Evolutionary conservation across 345 rosid species (phyloP), one percentile per base, ranked within the genome.

Genomic region (Bruguiera gymnorhiza): DNA sequence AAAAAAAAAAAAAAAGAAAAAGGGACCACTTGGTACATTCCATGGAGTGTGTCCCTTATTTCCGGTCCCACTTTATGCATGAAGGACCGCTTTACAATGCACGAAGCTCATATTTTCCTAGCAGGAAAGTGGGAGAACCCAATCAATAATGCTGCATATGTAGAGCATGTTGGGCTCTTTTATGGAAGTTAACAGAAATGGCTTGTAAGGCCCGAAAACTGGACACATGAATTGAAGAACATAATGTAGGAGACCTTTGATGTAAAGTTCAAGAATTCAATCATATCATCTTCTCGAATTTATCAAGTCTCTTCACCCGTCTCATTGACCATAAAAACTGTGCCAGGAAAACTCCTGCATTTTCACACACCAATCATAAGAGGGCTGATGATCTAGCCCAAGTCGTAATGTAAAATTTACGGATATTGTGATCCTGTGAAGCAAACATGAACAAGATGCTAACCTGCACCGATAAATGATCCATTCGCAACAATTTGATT

Each of bases 221-320:
- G 48, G 48, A 39, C 18, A 3, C 4, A 43, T 43, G 50, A 13
- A 43, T 43, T 13, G 50, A 43, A 24, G 16, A 56, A 56, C 16
- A 56, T 30, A 56, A 23, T 24, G 30, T 9, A 15, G 10, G 60
- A 56, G 16, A 23, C 5, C 2, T 27, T 1, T 23, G 30, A 27
- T 23, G 60, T 56, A 10, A 9, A 56, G 60, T 1, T 24, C 29
- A 8, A 55, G 21, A 5, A 8, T 6, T 43, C 57, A 51, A 73
- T 87, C 83, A 94, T 66, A 94, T 82, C 98, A 89, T 94, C 83
- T 89, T 94, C 91, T 94, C 97, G 61, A 91, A 88, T 75, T 94
- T 88, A 15, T 91, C 95, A 5, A 91, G 95, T 69, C 6, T 86
- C 77, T 84, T 87, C 82, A 89, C 92, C 80, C 87, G 79, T 61